phyloP scores from a whole-genome alignment of 345 rosid species.

The Brassica napus region Da-Ae NC_063435.1:1139501-1140000 shows the following conservation, averaged over 20 bases:
- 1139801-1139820: too few species aligned
- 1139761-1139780: too few species aligned
- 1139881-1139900: background rate
- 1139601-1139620: background rate
- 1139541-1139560: background rate
- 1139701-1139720: too few species aligned
- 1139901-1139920: conserved; percentile 6
- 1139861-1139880: too few species aligned
- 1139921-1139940: background rate
- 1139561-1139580: background rate
- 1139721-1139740: too few species aligned
- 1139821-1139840: too few species aligned
- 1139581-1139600: background rate
- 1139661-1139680: too few species aligned
- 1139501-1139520: background rate
- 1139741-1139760: too few species aligned
- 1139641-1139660: too few species aligned
- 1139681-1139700: too few species aligned
- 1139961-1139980: background rate
- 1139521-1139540: background rate
- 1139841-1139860: too few species aligned
- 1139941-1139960: background rate
- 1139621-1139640: background rate
- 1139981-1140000: conserved; percentile 39
- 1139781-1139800: too few species aligned